phyloP scores from a whole-genome alignment of 108 stramenopile species.

The Fragilaria crotonensis region DNA sequence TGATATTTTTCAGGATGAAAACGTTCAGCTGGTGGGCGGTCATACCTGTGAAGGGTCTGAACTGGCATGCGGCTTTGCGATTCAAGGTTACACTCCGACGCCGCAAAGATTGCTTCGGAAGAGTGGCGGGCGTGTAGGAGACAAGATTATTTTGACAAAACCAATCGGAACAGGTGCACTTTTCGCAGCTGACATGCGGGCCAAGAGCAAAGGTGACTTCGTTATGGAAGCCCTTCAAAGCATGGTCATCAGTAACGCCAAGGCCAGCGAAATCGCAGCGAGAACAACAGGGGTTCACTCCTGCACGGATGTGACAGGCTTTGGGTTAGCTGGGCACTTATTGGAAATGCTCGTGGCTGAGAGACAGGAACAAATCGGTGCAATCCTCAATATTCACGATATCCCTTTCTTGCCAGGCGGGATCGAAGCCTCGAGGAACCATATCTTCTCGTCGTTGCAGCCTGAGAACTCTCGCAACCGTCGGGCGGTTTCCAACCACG shows the following conservation, averaged over 20 bases:
- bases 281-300: constrained; percentile 8
- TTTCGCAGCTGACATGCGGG: constrained; percentile 58
- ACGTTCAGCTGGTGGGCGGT: constrained; percentile 51
- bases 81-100: constrained; percentile 27
- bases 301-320: constrained; percentile 65
- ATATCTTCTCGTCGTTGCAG: constrained; percentile 36
- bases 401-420: constrained; percentile 34
- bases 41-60: constrained; percentile 67
- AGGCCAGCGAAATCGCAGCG: constrained; percentile 15
- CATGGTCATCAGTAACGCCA: constrained; percentile 13
- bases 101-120: constrained; percentile 21
- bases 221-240: constrained; percentile 11
- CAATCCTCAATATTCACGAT: constrained; percentile 14
- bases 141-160: constrained; percentile 53
- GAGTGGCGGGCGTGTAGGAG: constrained; percentile 26
- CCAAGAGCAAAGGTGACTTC: constrained; percentile 14
- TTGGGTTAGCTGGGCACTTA: constrained; percentile 57
- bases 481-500: constrained; percentile 26
- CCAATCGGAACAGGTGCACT: constrained; percentile 57
- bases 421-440: constrained; percentile 17
- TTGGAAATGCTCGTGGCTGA: constrained; percentile 44
- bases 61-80: constrained; percentile 41
- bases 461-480: constrained; percentile 19
- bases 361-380: constrained; percentile 2
- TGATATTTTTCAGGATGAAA: constrained; percentile 28